Conservation (phyloP, 306 rosid genomes). For the Notholithocarpus densiflorus region DNA sequence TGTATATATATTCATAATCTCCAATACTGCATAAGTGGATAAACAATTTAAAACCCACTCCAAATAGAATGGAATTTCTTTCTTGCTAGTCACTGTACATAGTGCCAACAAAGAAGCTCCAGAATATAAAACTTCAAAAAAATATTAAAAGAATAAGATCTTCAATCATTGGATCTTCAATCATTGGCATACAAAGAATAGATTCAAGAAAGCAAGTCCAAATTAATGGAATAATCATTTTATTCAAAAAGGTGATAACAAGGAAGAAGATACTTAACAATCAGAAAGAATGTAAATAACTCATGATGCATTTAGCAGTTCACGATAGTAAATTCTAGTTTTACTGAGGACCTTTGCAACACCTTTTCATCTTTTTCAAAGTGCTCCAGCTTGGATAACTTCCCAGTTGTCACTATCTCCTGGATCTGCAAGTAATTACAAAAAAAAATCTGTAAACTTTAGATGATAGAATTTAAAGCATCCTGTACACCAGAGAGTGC, state of each 20-base stretch:
- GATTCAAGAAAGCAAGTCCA: neutral
- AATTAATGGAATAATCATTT: neutral
- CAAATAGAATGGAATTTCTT: neutral
- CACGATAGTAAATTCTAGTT: neutral
- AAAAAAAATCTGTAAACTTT: constrained; percentile 15
- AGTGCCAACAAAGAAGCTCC: neutral
- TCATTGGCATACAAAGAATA: neutral
- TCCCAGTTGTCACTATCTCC: constrained; percentile 87
- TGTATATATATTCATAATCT: neutral
- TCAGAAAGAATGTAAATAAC: neutral
- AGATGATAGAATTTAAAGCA: constrained; percentile 1
- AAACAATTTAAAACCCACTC: neutral
- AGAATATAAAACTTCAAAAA: neutral
- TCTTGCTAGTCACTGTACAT: neutral
- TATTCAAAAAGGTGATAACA: neutral
- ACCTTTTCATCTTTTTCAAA: constrained; percentile 93
- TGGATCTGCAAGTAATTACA: constrained; percentile 63
- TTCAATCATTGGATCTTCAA: neutral
- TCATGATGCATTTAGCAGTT: neutral
- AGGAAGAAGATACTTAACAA: neutral
- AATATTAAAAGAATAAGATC: neutral
- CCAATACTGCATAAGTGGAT: neutral
- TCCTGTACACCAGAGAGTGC: constrained; percentile 1
- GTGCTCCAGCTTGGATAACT: constrained; percentile 82
- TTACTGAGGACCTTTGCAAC: constrained; percentile 24